These are phyloP conservation scores for Mycena filopes DNA, from an alignment of 768 basidiomycete genomes.

Conservation along the genomic window DNA sequence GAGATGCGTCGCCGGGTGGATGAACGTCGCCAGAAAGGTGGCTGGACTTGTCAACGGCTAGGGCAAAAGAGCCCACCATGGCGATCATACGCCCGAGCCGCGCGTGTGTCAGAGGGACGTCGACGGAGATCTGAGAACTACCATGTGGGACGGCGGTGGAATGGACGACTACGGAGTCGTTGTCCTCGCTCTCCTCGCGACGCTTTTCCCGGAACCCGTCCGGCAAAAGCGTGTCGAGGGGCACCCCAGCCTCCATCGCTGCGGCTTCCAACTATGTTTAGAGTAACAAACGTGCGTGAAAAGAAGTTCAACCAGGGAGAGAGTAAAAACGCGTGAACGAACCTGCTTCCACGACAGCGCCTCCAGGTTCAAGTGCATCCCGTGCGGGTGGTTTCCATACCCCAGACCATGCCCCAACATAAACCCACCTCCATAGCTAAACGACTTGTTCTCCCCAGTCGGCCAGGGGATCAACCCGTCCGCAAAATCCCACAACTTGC, in stretches of 20 bases:
- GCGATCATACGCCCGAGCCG: slow-evolving; percentile 67
- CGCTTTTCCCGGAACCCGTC: slow-evolving; percentile 41
- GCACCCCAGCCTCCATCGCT: slow-evolving; percentile 74
- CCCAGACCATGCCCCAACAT: slow-evolving; percentile 30
- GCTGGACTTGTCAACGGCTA: slow-evolving; percentile 49
- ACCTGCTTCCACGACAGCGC: slow-evolving; percentile 62
- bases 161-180: background rate
- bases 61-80: slow-evolving; percentile 62
- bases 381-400: slow-evolving; percentile 46
- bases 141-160: background rate
- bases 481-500: slow-evolving; percentile 10
- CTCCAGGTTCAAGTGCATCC: slow-evolving; percentile 72
- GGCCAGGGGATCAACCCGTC: slow-evolving; percentile 32
- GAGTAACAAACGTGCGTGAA: background rate
- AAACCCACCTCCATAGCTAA: slow-evolving; percentile 26
- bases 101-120: slow-evolving; percentile 60
- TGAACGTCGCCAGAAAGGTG: slow-evolving; percentile 24
- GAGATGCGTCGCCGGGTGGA: background rate
- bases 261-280: slow-evolving; percentile 63
- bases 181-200: slow-evolving; percentile 28
- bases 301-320: background rate
- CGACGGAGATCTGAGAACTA: slow-evolving; percentile 15
- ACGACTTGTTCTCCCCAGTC: slow-evolving; percentile 21
- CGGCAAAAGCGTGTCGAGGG: slow-evolving; percentile 63
- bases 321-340: background rate